Evolutionary conservation across 2,329 filamentous ascomycete species (phyloP).

Genomic region (Diaporthe batatas): DNA sequence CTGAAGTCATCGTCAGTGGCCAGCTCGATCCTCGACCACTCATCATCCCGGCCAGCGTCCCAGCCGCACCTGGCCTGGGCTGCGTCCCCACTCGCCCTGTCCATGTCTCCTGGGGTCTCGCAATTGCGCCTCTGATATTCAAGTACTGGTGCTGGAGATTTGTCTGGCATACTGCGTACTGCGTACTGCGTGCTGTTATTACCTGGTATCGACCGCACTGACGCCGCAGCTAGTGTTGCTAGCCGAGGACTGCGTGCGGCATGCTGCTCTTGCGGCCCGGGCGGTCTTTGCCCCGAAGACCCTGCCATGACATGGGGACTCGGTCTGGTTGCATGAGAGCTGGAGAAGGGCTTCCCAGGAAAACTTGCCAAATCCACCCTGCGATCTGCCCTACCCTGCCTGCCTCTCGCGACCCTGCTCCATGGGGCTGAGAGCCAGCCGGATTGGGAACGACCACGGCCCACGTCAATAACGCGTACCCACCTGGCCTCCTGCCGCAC

Average conservation of each 20-base stretch:
- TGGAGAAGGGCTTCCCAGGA: constrained; percentile 5
- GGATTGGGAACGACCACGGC: constrained; percentile 24
- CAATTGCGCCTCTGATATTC: constrained; percentile 1
- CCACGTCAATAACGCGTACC: constrained; percentile 25
- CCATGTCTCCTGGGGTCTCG: constrained; percentile 1
- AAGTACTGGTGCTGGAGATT: not conserved
- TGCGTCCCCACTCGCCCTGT: not conserved
- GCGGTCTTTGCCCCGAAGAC: constrained; percentile 18
- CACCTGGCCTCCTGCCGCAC: constrained; percentile 29
- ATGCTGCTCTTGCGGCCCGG: constrained; percentile 22
- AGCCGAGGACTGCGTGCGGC: not conserved
- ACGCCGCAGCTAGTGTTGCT: not conserved
- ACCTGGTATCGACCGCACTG: not conserved
- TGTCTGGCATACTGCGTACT: not conserved
- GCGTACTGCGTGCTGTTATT: too few species aligned
- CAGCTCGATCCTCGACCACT: constrained; percentile 6
- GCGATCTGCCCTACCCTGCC: constrained; percentile 30
- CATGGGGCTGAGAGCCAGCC: constrained; percentile 26
- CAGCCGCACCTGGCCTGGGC: not conserved
- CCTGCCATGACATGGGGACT: not conserved
- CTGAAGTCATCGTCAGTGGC: constrained; percentile 16
- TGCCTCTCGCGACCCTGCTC: constrained; percentile 15
- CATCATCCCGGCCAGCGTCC: not conserved
- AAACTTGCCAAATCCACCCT: constrained; percentile 11
- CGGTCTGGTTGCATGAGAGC: constrained; percentile 5